Evolutionary conservation across 345 rosid species (phyloP).

Genomic region (Corymbia maculata): DNA sequence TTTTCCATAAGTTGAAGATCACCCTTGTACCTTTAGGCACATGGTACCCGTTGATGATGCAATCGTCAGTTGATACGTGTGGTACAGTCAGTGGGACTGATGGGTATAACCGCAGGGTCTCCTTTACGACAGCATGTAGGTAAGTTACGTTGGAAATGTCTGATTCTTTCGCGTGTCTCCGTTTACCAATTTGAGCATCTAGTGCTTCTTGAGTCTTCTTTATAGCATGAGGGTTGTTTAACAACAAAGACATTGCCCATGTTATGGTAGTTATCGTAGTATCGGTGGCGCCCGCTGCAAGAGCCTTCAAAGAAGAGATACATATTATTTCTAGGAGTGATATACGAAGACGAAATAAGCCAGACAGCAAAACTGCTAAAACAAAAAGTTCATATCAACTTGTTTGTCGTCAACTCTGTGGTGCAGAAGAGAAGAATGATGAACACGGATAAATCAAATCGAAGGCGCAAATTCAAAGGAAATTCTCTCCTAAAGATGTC

Average conservation of each 20-base stretch:
- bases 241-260: neutral
- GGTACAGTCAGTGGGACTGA: conserved; percentile 9
- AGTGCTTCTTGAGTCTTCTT: conserved; percentile 1
- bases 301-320: neutral
- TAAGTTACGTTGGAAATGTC: conserved; percentile 17
- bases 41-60: conserved; percentile 11
- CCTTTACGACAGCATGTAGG: conserved; percentile 23
- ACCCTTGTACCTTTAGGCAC: conserved; percentile 20
- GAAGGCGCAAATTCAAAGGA: neutral
- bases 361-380: neutral
- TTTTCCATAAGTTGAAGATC: conserved; percentile 14
- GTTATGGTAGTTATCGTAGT: neutral
- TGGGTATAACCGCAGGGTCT: conserved; percentile 15
- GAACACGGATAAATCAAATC: neutral
- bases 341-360: neutral
- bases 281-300: neutral
- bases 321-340: neutral
- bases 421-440: neutral
- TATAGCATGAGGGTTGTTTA: neutral
- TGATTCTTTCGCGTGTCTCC: neutral
- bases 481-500: neutral
- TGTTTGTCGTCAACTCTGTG: neutral
- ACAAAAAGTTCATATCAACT: neutral
- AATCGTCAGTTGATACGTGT: conserved; percentile 6
- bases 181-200: neutral